Evolutionary conservation across 192 early-diverging fungal species (phyloP).

Genomic region (Backusella mclennaniae): DNA sequence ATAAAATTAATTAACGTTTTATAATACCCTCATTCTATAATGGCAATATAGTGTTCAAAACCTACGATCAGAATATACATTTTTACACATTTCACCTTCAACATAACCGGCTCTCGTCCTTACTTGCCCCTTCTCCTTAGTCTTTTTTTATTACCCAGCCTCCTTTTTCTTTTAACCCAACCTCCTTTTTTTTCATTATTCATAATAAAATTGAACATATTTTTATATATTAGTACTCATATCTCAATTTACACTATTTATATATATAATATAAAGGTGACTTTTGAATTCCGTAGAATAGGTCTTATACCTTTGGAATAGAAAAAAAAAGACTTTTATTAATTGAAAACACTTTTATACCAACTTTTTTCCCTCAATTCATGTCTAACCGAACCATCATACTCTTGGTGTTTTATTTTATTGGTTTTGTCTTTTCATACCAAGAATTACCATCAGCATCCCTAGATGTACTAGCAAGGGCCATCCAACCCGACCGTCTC

Average conservation of each 20-base stretch:
- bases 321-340: not conserved
- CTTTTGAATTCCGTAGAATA: not conserved
- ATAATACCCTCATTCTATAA: not conserved
- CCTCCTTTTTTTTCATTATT: not conserved
- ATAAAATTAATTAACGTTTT: not conserved
- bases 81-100: not conserved
- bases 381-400: not conserved
- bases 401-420: not conserved
- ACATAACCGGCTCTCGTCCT: not conserved
- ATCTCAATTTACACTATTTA: not conserved
- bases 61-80: not conserved
- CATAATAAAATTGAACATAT: not conserved
- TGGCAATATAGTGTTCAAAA: not conserved
- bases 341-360: not conserved
- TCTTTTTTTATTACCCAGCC: not conserved
- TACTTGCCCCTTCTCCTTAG: not conserved
- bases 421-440: not conserved
- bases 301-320: not conserved
- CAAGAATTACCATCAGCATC: not conserved
- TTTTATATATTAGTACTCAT: not conserved
- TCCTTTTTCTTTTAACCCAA: not conserved
- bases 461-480: not conserved
- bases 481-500: slow-evolving; percentile 21
- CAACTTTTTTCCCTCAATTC: not conserved
- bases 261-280: not conserved